Conservation (phyloP, 2,329 filamentous ascomycete species). For the Lanzia echinophila region DNA sequence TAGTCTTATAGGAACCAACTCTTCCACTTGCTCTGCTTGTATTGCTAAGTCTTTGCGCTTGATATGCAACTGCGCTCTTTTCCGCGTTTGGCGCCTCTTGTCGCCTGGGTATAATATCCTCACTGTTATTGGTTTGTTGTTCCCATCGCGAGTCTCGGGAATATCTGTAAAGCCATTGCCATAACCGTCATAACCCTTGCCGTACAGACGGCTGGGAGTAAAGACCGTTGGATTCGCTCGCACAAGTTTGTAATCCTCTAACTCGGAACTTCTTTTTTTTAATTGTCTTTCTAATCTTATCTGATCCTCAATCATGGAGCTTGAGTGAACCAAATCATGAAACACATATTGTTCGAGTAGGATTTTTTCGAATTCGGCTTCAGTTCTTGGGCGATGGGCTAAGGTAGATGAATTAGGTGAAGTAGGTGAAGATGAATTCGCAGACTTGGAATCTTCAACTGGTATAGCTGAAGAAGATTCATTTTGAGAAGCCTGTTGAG, state of each 20-base stretch:
- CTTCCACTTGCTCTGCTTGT: conserved; percentile 86
- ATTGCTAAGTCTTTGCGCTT: conserved; percentile 72
- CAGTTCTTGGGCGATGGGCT: conserved; percentile 26
- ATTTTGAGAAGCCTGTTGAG: conserved; percentile 21
- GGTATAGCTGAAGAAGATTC: conserved; percentile 3
- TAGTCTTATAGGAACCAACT: conserved; percentile 82
- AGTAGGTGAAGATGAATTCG: conserved; percentile 15
- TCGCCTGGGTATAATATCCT: conserved; percentile 70
- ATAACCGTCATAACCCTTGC: conserved; percentile 77
- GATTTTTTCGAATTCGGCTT: conserved; percentile 37
- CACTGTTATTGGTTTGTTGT: conserved; percentile 38
- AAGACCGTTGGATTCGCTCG: conserved; percentile 51
- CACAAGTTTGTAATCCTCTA: conserved; percentile 62
- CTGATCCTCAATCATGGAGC: conserved; percentile 42
- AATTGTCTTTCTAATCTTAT: conserved; percentile 49
- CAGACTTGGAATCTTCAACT: conserved; percentile 14
- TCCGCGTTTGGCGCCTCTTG: conserved; percentile 69
- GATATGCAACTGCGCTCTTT: conserved; percentile 67
- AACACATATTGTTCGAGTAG: conserved; percentile 58
- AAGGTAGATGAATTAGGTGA: conserved; percentile 18
- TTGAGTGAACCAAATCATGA: conserved; percentile 54
- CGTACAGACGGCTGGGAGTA: conserved; percentile 53
- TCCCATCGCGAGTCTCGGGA: conserved; percentile 38
- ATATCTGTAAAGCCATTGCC: conserved; percentile 77
- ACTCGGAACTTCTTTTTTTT: conserved; percentile 58